These are phyloP conservation scores for Papilionanthe hybrid DNA, from an alignment of 116 monocot genomes.

Conservation along the genomic window DNA sequence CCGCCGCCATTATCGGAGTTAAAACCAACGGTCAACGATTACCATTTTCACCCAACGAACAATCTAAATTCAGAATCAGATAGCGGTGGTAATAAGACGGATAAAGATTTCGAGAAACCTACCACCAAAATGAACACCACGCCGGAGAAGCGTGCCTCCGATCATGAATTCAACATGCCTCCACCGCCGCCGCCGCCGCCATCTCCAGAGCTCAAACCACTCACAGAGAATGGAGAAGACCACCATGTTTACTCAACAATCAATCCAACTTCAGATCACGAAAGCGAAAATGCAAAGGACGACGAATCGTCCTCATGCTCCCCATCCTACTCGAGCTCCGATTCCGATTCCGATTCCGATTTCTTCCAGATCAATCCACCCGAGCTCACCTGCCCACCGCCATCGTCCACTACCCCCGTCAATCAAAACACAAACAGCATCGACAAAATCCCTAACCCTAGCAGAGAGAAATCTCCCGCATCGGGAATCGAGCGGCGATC, in stretches of 20 bases:
- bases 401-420: background rate
- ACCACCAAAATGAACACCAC: too few relatives aligned
- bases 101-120: too few relatives aligned
- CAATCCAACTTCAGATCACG: background rate
- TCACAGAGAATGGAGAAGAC: background rate
- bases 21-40: too few relatives aligned
- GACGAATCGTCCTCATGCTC: background rate
- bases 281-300: too few relatives aligned
- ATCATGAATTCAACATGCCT: background rate
- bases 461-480: background rate
- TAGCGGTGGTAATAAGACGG: too few relatives aligned
- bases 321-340: constrained; percentile 6
- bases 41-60: background rate
- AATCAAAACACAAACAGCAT: background rate
- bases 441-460: background rate
- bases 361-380: constrained; percentile 20
- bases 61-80: background rate
- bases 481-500: background rate
- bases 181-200: background rate
- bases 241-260: background rate
- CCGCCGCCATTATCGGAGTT: too few relatives aligned
- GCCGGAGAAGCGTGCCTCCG: background rate
- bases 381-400: background rate
- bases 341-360: constrained; percentile 9
- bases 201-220: background rate